These are phyloP conservation scores for Dalbergia cultrata DNA, from an alignment of 306 rosid species.

Conservation along the genomic window DNA sequence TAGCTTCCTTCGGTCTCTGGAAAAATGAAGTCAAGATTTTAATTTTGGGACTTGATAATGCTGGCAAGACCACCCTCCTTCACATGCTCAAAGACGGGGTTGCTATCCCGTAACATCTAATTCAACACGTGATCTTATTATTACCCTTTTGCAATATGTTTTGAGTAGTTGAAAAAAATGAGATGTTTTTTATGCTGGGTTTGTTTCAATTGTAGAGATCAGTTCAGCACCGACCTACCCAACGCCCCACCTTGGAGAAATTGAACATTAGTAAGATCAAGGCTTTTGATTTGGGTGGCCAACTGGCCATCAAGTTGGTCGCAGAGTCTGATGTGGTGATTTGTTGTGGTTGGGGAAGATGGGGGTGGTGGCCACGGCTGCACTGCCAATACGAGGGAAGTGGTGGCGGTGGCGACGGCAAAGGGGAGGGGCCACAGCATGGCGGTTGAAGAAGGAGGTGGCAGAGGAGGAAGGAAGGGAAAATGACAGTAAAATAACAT, in stretches of 20 bases:
- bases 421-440: too few species aligned
- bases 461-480: too few species aligned
- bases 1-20: conserved; percentile 85
- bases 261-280: conserved; percentile 85
- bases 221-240: conserved; percentile 93
- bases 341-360: too few species aligned
- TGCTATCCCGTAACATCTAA: background rate
- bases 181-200: background rate
- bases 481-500: too few species aligned
- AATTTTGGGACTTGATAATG: conserved; percentile 83
- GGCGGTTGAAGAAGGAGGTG: too few species aligned
- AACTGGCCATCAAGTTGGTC: conserved; percentile 85
- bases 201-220: conserved; percentile 60
- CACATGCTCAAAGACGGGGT: conserved; percentile 93
- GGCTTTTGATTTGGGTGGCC: conserved; percentile 96
- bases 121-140: background rate
- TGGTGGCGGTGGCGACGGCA: too few species aligned
- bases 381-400: too few species aligned
- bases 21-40: conserved; percentile 89
- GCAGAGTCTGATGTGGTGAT: conserved; percentile 93
- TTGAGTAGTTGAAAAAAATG: background rate
- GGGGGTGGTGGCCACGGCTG: too few species aligned
- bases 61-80: conserved; percentile 93
- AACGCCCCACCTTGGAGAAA: conserved; percentile 88
- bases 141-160: background rate